Base-by-base conservation (phyloP, 1,284 basidiomycete genomes). In the Waitea zeae region DNA sequence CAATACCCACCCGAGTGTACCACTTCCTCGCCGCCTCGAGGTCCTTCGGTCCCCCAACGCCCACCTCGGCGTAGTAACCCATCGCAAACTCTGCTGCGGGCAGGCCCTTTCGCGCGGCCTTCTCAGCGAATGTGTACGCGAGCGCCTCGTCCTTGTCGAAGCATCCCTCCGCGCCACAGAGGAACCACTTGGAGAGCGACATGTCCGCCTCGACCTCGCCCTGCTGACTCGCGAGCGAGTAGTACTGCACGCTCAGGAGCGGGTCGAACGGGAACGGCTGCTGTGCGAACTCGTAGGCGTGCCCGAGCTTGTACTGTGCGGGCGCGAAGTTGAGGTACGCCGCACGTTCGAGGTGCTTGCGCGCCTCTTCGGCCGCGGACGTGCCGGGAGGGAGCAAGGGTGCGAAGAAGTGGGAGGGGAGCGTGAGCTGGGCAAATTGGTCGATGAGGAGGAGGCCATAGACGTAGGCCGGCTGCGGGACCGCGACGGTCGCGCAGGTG, bases 131-230 rank as follows among this genome's bases (percentile, higher is more conserved):
- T 0, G 79, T 84, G 45, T 74, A 75, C 1, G 92, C 90, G 1
- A 96, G 62, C 1, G 53, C 58, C 51, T 96, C 90, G 53, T 95
- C 88, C 56, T 90, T 90, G 18, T 86, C 83, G 46, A 96, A 93
- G 34, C 56, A 61, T 15, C 70, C 70, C 24, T 84, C 77, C 0
- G 74, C 74, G 0, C 86, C 87, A 50, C 89, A 93, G 34, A 95
- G 56, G 63, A 93, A 95, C 90, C 89, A 95, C 54, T 92, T 95
- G 55, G 71, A 77, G 32, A 95, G 63, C 5, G 87, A 89, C 88
- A 97, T 92, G 52, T 96, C 89, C 0, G 92, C 92, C 50, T 96
- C 89, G 29, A 70, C 63, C 54, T 95, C 86, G 20, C 83, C 83
- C 43, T 79, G 71, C 54, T 90, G 77, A 38, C 73, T 81, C 0